These are phyloP conservation scores for Acanthamoeba sp. DNA, from an alignment of 208 protist species.

Conservation along the genomic window DNA sequence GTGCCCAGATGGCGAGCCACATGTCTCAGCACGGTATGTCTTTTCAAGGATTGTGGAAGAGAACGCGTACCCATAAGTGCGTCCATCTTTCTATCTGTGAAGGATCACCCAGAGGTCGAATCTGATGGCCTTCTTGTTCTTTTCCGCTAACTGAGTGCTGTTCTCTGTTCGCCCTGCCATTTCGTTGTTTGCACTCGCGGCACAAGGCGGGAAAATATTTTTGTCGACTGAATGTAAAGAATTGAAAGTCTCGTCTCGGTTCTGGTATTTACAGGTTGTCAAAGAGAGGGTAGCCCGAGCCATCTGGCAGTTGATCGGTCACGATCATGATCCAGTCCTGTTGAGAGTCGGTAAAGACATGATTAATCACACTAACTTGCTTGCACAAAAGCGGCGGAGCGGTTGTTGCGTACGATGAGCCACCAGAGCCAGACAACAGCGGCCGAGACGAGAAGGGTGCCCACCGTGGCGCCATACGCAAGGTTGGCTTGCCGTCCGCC, in stretches of 20 bases:
- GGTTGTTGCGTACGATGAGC: neutral
- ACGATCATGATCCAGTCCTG: conserved; percentile 69
- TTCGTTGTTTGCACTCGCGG: neutral
- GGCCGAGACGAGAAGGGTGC: neutral
- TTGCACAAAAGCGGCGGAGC: neutral
- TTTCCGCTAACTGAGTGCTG: neutral
- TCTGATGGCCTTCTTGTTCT: neutral
- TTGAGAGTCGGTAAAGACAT: neutral
- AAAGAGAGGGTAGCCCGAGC: conserved; percentile 7
- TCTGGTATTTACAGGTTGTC: conserved; percentile 18
- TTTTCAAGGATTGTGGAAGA: too few relatives aligned
- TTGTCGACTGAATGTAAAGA: neutral
- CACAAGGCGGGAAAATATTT: neutral
- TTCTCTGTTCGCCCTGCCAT: neutral
- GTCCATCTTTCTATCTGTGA: too few relatives aligned
- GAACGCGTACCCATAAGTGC: too few relatives aligned
- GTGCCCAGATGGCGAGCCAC: too few relatives aligned
- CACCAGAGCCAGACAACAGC: conserved; percentile 53
- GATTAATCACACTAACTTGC: too few relatives aligned
- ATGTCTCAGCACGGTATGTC: too few relatives aligned
- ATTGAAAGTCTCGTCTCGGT: neutral
- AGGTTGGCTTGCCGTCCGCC: neutral
- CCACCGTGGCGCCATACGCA: neutral
- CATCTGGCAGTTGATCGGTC: neutral
- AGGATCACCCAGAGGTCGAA: too few relatives aligned